Percentiles rank a stretch among this genome's conserved stretches.
Evolutionary conservation across 169 alveolate genomes (phyloP).

Genomic region (Theileria sp.): DNA sequence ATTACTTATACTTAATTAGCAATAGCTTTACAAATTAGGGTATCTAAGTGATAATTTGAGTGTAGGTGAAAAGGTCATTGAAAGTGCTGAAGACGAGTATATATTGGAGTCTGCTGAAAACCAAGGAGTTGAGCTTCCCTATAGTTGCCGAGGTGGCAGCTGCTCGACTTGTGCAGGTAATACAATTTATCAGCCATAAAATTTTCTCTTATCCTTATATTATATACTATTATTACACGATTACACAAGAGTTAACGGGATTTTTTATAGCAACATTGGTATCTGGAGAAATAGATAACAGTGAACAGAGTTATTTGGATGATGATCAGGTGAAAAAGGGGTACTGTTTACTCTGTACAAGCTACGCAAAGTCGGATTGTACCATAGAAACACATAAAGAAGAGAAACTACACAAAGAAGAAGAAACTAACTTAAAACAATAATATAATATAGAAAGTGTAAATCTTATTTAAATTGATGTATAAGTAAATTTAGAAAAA

Average conservation of each 20-base stretch:
- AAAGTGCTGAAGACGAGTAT: constrained; percentile 82
- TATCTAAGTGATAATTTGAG: background rate
- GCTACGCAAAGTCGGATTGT: constrained; percentile 82
- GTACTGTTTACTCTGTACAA: constrained; percentile 77
- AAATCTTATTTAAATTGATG: background rate
- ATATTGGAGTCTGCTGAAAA: constrained; percentile 83
- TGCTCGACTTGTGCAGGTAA: constrained; percentile 84
- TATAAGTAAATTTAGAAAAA: background rate
- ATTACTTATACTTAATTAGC: background rate
- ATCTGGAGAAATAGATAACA: constrained; percentile 76
- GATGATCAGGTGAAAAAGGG: constrained; percentile 77
- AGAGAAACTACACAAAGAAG: constrained; percentile 69
- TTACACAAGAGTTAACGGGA: background rate
- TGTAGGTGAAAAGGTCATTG: constrained; percentile 75
- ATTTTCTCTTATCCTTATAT: background rate
- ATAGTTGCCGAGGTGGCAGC: constrained; percentile 85
- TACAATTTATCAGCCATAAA: background rate
- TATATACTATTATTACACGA: background rate
- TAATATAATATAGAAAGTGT: constrained; percentile 1
- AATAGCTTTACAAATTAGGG: background rate
- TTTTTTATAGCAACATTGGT: constrained; percentile 66
- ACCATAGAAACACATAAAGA: constrained; percentile 83
- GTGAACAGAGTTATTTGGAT: constrained; percentile 79
- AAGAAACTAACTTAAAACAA: background rate
- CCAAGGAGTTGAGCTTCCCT: constrained; percentile 83